Evolutionary conservation across 169 alveolate genomes (phyloP), one percentile per base, ranked within the genome.

Genomic region (Eimeria nieschulzi): DNA sequence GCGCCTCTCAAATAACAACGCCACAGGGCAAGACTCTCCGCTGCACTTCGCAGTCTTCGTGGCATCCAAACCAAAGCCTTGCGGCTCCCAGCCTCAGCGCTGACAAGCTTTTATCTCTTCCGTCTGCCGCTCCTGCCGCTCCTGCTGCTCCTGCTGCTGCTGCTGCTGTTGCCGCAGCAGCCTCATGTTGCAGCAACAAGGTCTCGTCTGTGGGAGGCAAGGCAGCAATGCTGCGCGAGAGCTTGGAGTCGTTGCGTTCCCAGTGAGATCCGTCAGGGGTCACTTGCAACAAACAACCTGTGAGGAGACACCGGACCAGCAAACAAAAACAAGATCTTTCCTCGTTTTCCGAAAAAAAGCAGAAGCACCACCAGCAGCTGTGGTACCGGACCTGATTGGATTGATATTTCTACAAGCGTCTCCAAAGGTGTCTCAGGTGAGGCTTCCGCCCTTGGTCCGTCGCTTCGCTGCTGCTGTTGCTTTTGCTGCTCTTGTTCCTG

Each of bases 1-100:
- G 21, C 8, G 55, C 19, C 21, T 23, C 0, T 15, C 72, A 7
- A 9, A 55, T n/a, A 19, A 79, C 55, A 9, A 54, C 72, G 13
- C 87, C 72, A n/a, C 72, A 21, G 7, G 73, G 73, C 54, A 26
- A 21, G 33, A 72, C 23, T 39, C 82, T 53, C 59, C 82, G 15
- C 61, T 39, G 61, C 39, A 79, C 54, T 53, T 79, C 72, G 13
- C 8, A 12, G 53, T 79, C 87, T 46, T 79, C 87, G 12, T 3
- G 23, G 21, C 87, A 79, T 19, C 87, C 87, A 56, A 79, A 79
- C 54, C 53, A 79, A n/a, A 55, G n/a, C 23, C 87, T 70, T 23
- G 54, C 70, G 7, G 53, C 39, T n/a, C 84, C 84, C 13, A 71
- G 51, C 23, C 55, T 25, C 19, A 71, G 51, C 0, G 46, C 0